Conservation (phyloP, 1,284 basidiomycete genomes). For the Flammula alnicola region DNA sequence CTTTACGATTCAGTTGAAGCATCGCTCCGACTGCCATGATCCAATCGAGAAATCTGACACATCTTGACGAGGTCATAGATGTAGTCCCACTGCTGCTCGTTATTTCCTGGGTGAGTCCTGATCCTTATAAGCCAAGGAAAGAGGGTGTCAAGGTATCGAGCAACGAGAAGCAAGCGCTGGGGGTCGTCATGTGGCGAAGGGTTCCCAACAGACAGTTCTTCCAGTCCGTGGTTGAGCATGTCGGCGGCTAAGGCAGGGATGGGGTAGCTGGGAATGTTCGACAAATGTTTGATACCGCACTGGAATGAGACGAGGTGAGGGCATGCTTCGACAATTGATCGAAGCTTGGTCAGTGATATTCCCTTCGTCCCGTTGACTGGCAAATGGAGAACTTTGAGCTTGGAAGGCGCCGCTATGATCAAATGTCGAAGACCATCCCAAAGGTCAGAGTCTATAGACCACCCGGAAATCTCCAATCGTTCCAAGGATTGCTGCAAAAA, state of each 20-base stretch:
- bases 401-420: background rate
- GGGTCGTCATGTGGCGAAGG: background rate
- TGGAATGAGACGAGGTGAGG: constrained; percentile 14
- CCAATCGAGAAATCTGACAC: constrained; percentile 1
- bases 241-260: background rate
- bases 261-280: background rate
- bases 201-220: constrained; percentile 6
- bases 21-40: too few species aligned
- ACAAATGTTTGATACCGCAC: constrained; percentile 8
- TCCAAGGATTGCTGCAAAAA: background rate
- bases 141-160: constrained; percentile 12
- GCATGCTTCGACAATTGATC: constrained; percentile 7
- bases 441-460: background rate
- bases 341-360: constrained; percentile 7
- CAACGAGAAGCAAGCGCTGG: background rate
- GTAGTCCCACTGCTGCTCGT: constrained; percentile 11
- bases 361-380: constrained; percentile 1
- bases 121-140: constrained; percentile 16
- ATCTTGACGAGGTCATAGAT: constrained; percentile 7
- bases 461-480: constrained; percentile 6
- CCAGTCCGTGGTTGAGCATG: too few species aligned
- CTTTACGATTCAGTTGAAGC: too few species aligned
- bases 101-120: background rate
- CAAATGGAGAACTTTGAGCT: constrained; percentile 14
- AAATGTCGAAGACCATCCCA: background rate